Percentiles rank a stretch among this genome's conserved stretches.
Evolutionary conservation across 371 early-diverging fungal species (phyloP).

Genomic region (Coemansia sp.): DNA sequence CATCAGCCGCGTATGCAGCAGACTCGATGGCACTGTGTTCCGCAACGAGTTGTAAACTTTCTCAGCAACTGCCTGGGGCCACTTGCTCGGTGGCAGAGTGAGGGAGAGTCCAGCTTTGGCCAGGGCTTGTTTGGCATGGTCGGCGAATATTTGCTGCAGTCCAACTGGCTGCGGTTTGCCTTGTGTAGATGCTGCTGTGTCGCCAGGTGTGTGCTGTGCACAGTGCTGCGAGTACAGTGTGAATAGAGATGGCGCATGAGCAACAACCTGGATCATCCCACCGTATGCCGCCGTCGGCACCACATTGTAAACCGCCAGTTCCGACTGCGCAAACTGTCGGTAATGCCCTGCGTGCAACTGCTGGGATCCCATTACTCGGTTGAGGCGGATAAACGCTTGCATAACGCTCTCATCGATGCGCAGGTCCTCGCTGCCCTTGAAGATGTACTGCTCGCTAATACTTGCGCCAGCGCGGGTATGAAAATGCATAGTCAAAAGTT

Average conservation of each 20-base stretch:
- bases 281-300: constrained; percentile 85
- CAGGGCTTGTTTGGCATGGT: constrained; percentile 42
- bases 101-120: constrained; percentile 46
- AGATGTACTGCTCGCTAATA: constrained; percentile 29
- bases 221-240: constrained; percentile 57
- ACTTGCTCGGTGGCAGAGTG: constrained; percentile 20
- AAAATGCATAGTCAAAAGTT: constrained; percentile 23
- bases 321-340: constrained; percentile 46
- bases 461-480: neutral
- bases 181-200: neutral
- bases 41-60: constrained; percentile 39
- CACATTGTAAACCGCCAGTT: constrained; percentile 59
- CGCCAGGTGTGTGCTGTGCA: neutral
- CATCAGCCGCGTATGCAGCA: constrained; percentile 23
- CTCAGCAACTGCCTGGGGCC: constrained; percentile 29
- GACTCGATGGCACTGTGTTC: neutral
- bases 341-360: constrained; percentile 28
- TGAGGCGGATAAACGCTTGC: constrained; percentile 37
- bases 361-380: constrained; percentile 12
- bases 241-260: constrained; percentile 70
- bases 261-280: constrained; percentile 97
- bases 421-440: constrained; percentile 53
- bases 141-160: constrained; percentile 15
- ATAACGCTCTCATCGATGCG: constrained; percentile 47
- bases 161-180: neutral